Conservation (phyloP, 1,284 basidiomycete genomes). For the Moesziomyces antarcticus region DNA sequence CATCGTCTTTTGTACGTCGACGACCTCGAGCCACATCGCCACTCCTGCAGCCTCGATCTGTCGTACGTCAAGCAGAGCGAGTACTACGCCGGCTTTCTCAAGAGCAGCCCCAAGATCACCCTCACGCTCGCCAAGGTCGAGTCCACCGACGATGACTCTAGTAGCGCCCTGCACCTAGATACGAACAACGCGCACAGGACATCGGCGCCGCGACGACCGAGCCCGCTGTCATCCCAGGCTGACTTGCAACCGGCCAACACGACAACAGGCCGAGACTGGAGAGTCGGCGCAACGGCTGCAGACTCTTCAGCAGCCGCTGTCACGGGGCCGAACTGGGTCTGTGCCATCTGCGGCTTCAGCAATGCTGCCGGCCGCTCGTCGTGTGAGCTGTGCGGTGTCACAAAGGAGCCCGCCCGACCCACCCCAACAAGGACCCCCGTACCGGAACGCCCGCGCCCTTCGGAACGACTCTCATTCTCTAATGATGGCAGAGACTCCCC, state of each 20-base stretch:
- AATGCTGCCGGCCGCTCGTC: slow-evolving; percentile 26
- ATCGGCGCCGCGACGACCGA: slow-evolving; percentile 20
- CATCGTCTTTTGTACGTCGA: slow-evolving; percentile 88
- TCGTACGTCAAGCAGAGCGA: slow-evolving; percentile 81
- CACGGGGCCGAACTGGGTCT: slow-evolving; percentile 50
- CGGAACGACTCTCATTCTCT: slow-evolving; percentile 18
- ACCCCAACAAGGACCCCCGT: slow-evolving; percentile 12
- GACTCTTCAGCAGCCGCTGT: slow-evolving; percentile 26
- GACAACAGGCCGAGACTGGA: slow-evolving; percentile 39
- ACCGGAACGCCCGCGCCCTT: slow-evolving; percentile 1
- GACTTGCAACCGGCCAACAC: slow-evolving; percentile 6
- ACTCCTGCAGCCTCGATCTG: slow-evolving; percentile 72
- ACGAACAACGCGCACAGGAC: slow-evolving; percentile 2
- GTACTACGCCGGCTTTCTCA: slow-evolving; percentile 90
- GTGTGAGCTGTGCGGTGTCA: slow-evolving; percentile 60
- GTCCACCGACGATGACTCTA: slow-evolving; percentile 19
- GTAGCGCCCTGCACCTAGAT: slow-evolving; percentile 28
- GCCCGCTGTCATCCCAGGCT: slow-evolving; percentile 4
- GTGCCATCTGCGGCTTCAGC: slow-evolving; percentile 56
- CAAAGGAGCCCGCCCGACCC: slow-evolving; percentile 40
- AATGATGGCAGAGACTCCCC: slow-evolving; percentile 13
- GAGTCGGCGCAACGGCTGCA: slow-evolving; percentile 27
- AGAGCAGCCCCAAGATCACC: slow-evolving; percentile 88
- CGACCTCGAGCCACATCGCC: slow-evolving; percentile 71
- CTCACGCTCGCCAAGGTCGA: slow-evolving; percentile 69